A percentile compares a stretch with the other conserved stretches of the same genome.
These are phyloP conservation scores for Amyloporia xantha DNA, from an alignment of 768 basidiomycete genomes.

Conservation along the genomic window DNA sequence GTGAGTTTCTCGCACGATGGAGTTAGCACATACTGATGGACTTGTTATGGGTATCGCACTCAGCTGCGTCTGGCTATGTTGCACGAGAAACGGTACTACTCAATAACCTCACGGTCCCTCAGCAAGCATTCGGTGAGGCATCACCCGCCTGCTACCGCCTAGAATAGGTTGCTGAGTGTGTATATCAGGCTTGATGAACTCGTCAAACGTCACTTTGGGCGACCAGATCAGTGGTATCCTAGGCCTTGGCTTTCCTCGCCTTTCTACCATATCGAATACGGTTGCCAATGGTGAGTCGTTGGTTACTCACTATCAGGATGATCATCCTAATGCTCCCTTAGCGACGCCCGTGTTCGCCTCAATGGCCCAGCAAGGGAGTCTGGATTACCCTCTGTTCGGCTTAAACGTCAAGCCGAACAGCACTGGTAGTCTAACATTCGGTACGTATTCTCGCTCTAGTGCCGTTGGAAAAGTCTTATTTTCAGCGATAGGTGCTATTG, in stretches of 20 bases:
- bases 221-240: constrained; percentile 66
- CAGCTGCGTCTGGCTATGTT: constrained; percentile 66
- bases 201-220: constrained; percentile 54
- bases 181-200: constrained; percentile 49
- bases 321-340: constrained; percentile 18
- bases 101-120: constrained; percentile 50
- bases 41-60: too few relatives aligned
- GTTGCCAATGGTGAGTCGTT: constrained; percentile 42
- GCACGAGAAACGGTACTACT: constrained; percentile 57
- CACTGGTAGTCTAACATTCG: constrained; percentile 59
- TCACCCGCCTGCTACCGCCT: background rate
- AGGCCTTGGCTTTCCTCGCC: constrained; percentile 69
- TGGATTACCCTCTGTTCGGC: constrained; percentile 76
- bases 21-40: too few relatives aligned
- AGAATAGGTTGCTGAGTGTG: too few relatives aligned
- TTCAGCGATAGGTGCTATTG: constrained; percentile 60
- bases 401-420: constrained; percentile 53
- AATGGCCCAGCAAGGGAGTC: constrained; percentile 53
- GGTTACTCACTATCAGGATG: background rate
- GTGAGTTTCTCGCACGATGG: constrained; percentile 36
- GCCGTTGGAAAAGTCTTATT: background rate
- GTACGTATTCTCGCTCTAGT: constrained; percentile 29
- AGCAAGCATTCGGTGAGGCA: constrained; percentile 62
- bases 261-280: constrained; percentile 49
- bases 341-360: constrained; percentile 63